Evolutionary conservation across 1,284 basidiomycete species (phyloP), one percentile per base, ranked within the genome.

Genomic region (Cryptococcus sp.): DNA sequence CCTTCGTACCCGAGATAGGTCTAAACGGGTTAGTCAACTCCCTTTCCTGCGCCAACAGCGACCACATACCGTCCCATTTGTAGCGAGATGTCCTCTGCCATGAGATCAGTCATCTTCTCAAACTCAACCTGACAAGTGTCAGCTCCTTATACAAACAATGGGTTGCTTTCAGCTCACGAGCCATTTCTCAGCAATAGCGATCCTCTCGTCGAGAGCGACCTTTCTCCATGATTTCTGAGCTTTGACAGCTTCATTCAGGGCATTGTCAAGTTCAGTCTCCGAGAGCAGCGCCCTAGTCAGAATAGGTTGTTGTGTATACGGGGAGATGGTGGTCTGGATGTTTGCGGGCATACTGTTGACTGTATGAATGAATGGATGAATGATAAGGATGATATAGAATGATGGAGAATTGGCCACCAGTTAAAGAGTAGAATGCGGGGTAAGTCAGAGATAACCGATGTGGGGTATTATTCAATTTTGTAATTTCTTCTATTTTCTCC

Each of bases 211-310:
- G 14, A 96, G 74, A 0, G 88, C 77, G 1, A 84, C 81, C 59
- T 82, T 82, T 51, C 78, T 80, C 92, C 91, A 95, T 38, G 76
- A 65, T 68, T 83, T 86, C 76, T 92, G 88, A 0, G 88, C 88
- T 4, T 78, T 76, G 42, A 82, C 80, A 3, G 87, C 83, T 32
- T 79, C 76, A 10, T 78, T 66, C 59, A 95, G 83, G 50, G 79
- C 77, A 11, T 55, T 66, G 66, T 89, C 83, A 48, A 95, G 81
- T 65, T 89, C 65, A 5, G 62, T 54, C 33, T 61, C 63, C 7
- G 72, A 65, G 5, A 79, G 71, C 14, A 79, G 71, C 2, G 75
- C 71, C 37, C 78, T 72, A 7, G 74, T 74, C 58, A 75, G 73
- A 45, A 79, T 66, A 3, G 79, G 71, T 57, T 77, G 52, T 62